Evolutionary conservation across 805 yeast species (phyloP).

Genomic region (Schwanniomyces occidentalis): DNA sequence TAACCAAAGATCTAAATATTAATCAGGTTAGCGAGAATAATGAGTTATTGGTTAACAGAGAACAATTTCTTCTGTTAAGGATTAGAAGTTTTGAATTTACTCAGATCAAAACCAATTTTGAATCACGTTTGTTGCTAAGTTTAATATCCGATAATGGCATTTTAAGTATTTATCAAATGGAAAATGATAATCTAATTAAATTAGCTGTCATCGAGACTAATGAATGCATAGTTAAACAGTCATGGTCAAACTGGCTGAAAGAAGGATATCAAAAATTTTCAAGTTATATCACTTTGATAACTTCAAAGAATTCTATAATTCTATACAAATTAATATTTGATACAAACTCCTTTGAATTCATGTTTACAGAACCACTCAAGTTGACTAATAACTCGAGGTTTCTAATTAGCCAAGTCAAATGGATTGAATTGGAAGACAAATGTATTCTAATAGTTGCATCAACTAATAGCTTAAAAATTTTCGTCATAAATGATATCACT

Average conservation of each 20-base stretch:
- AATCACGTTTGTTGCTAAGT: slow-evolving; percentile 5
- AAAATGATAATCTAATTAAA: neutral
- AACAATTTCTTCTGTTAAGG: slow-evolving; percentile 22
- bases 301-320: slow-evolving; percentile 5
- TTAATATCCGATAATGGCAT: slow-evolving; percentile 3
- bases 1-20: slow-evolving; percentile 22
- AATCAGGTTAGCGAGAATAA: slow-evolving; percentile 15
- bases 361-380: neutral
- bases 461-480: slow-evolving; percentile 2
- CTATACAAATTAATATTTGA: slow-evolving; percentile 1
- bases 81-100: slow-evolving; percentile 30
- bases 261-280: slow-evolving; percentile 1
- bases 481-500: slow-evolving; percentile 1
- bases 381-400: slow-evolving; percentile 7
- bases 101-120: slow-evolving; percentile 1
- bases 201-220: neutral
- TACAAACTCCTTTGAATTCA: neutral
- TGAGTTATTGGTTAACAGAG: slow-evolving; percentile 19
- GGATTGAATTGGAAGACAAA: neutral
- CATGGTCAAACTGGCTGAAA: slow-evolving; percentile 13
- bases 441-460: slow-evolving; percentile 3
- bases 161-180: slow-evolving; percentile 3
- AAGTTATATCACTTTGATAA: slow-evolving; percentile 5
- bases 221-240: slow-evolving; percentile 7
- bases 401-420: slow-evolving; percentile 7